A percentile compares a stretch with the other conserved stretches of the same genome.
These are phyloP conservation scores for Nannochloropsis salina DNA, from an alignment of 108 stramenopile genomes.

Conservation along the genomic window DNA sequence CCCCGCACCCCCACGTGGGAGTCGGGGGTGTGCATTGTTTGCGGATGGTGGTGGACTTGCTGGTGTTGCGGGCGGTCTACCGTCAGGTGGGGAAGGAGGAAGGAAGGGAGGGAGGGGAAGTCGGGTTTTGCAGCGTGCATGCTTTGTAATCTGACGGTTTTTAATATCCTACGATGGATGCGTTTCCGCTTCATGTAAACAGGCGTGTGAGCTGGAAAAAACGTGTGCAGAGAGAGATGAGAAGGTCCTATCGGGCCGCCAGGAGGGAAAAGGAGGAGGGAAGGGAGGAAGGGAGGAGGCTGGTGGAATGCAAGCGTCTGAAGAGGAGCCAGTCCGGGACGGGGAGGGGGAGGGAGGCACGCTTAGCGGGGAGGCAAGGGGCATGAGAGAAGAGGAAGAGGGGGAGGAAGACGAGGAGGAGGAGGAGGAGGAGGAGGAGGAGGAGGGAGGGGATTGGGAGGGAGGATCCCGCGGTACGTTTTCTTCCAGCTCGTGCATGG, in stretches of 20 bases:
- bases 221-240: too few species aligned
- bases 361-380: background rate
- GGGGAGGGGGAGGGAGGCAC: background rate
- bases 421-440: conserved; percentile 25
- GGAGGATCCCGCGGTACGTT: background rate
- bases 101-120: background rate
- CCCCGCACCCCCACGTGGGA: background rate
- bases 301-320: too few species aligned
- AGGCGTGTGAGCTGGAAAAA: too few species aligned
- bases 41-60: background rate
- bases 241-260: too few species aligned
- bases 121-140: too few species aligned
- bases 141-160: too few species aligned
- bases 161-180: too few species aligned
- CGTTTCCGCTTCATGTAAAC: too few species aligned
- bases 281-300: too few species aligned
- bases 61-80: background rate
- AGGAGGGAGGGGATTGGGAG: background rate
- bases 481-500: background rate
- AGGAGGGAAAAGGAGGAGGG: too few species aligned
- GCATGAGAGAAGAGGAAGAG: background rate
- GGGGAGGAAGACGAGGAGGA: background rate
- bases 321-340: background rate
- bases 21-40: background rate
- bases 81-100: background rate